Evolutionary conservation across 306 rosid species (phyloP), one percentile per base, ranked within the genome.

Genomic region (Hippophae rhamnoides): DNA sequence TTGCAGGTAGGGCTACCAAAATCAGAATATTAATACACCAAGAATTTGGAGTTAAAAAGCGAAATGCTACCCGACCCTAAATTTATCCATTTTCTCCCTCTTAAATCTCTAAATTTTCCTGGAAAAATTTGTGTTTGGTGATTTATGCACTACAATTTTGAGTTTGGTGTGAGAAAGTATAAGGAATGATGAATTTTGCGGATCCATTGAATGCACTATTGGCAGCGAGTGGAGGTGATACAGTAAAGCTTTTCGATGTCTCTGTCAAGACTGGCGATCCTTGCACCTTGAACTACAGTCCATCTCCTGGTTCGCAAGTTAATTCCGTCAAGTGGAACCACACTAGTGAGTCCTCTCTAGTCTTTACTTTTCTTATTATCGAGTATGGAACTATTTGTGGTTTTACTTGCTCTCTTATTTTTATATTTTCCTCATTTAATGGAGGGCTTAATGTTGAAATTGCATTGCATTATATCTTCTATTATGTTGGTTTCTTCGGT

Each of bases 271-370:
- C 89, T 41, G 86, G 86, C 60, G 97, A 88, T 86, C 97, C 95
- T 14, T 89, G 96, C 52, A 76, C 83, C 6, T 84, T 89, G 74
- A 86, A 83, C 80, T 93, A 82, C 79, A 77, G 81, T 61, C 99
- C 97, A 31, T 84, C 94, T 51, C 84, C 94, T 14, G 85, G 93
- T 31, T 82, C 50, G 48, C 86, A 79, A 58, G 86, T 93, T 81
- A 84, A 93, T 81, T 86, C 95, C 31, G 82, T 93, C 58, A 93
- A 86, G 70, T 93, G 97, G 99, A 88, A 88, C 76, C 99, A 93
- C 72, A 88, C 99, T 46, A 93, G 99, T 93, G 41, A 84, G 82
- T 85, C 50, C 60, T 64, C 74, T 51, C 23, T 26, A 23, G 54
- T 42, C 63, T 52, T 47, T 40, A 27, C 13, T 40, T 58, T 57